A percentile compares a stretch with the other conserved stretches of the same genome.
phyloP scores from a whole-genome alignment of 352 stramenopile species.

The Globisporangium paroecandrum region DNA sequence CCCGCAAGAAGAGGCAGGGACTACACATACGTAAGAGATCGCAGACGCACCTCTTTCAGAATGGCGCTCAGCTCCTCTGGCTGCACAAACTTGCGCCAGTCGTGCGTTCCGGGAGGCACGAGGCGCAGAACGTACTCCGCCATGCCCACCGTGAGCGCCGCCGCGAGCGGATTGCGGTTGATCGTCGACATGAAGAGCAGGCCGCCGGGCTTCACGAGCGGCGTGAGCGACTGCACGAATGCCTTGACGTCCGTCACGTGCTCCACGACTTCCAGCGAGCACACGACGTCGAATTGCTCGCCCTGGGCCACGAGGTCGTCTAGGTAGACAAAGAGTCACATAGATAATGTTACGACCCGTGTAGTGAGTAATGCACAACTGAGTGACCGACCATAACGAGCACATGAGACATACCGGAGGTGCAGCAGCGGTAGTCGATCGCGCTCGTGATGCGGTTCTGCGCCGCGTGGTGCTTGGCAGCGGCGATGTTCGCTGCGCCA shows the following conservation, averaged over 20 bases:
- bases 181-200: conserved; percentile 85
- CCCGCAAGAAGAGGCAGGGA: too few relatives aligned
- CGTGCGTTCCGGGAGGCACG: conserved; percentile 76
- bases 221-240: conserved; percentile 73
- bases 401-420: conserved; percentile 40
- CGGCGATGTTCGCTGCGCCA: conserved; percentile 66
- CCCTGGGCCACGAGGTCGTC: conserved; percentile 68
- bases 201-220: conserved; percentile 78
- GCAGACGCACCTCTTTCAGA: conserved; percentile 41
- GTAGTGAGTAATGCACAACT: background rate
- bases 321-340: conserved; percentile 14
- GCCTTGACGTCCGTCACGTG: conserved; percentile 67
- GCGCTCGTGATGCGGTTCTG: conserved; percentile 44
- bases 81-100: conserved; percentile 85
- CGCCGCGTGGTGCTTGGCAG: conserved; percentile 57
- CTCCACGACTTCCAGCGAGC: conserved; percentile 83
- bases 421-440: conserved; percentile 83
- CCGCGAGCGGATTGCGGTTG: conserved; percentile 72
- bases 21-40: background rate
- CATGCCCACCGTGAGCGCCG: conserved; percentile 62
- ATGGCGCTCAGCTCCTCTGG: conserved; percentile 56
- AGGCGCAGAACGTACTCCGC: conserved; percentile 76
- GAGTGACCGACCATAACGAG: background rate
- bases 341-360: background rate
- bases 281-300: conserved; percentile 83